Base-by-base conservation (phyloP, 108 stramenopile species). In the Nitzschia inconspicua region DNA sequence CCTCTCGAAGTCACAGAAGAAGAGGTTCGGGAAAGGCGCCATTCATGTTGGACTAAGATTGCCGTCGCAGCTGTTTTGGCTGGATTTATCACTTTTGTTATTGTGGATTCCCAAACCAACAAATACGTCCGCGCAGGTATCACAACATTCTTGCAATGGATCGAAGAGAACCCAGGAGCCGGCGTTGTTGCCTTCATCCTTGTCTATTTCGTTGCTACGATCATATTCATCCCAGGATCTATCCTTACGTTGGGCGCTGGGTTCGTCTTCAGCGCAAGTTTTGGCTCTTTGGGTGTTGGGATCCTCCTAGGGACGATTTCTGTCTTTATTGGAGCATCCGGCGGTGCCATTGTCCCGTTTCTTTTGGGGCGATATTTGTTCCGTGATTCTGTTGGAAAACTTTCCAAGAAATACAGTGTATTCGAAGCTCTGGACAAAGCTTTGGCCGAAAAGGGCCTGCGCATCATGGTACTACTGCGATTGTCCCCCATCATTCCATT, bases 161-260 rank as follows among this genome's bases (percentile, higher is more conserved):
- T 84, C 18, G 65, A 83, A 41, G 44, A 62, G 40, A 76, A 89
- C 59, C 44, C 81, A 4, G 55, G 55, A 3, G 73, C 50, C 6
- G 88, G 81, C 7, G 58, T 82, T 16, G 60, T 86, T 28, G 75
- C 74, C 0, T 89, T 84, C 32, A 77, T 76, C 26, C 42, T 55
- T 4, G 76, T 90, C 1, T 83, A 83, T 32, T 49, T 78, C 9
- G 16, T 80, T 9, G 76, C 84, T 3, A 86, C 89, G 6, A 51
- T 93, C n/a, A 47, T 71, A 8, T 85, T 93, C 39, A 48, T 93
- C 16, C 91, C 91, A 0, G 85, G 85, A 9, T 47, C 66, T 7
- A 55, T 89, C 27, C 44, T 93, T 22, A 85, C 85, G 0, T 62
- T 93, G n/a, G 88, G 87, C 11, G 76, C 76, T 53, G 87, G 88